phyloP scores from a whole-genome alignment of 306 rosid genomes.

The Trifolium subterraneum region DNA sequence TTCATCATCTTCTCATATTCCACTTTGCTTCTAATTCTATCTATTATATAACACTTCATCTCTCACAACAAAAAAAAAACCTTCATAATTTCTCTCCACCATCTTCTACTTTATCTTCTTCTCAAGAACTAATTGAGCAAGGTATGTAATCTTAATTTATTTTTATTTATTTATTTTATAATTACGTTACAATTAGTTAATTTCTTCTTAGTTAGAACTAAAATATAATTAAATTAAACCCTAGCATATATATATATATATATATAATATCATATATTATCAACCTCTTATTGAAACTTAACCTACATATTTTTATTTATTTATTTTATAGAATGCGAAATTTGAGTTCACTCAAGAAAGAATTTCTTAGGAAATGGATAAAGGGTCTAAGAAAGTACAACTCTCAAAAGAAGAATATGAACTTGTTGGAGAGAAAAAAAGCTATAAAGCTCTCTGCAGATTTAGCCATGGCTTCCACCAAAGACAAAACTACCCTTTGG shows the following conservation, averaged over 20 bases:
- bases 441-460: slow-evolving; percentile 80
- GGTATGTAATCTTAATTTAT: slow-evolving; percentile 41
- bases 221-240: slow-evolving; percentile 17
- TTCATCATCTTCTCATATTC: slow-evolving; percentile 48
- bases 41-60: slow-evolving; percentile 36
- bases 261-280: slow-evolving; percentile 2
- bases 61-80: slow-evolving; percentile 47
- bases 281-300: slow-evolving; percentile 4
- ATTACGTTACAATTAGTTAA: background rate
- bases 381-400: slow-evolving; percentile 60
- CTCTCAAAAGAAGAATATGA: slow-evolving; percentile 55
- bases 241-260: too few species aligned
- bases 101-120: slow-evolving; percentile 28
- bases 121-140: slow-evolving; percentile 33
- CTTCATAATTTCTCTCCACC: slow-evolving; percentile 31
- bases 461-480: slow-evolving; percentile 80
- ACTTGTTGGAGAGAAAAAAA: slow-evolving; percentile 62
- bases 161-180: background rate
- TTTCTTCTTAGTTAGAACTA: background rate
- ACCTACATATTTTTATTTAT: background rate
- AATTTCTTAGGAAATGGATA: slow-evolving; percentile 73
- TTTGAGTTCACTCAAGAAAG: slow-evolving; percentile 57
- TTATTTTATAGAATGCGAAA: slow-evolving; percentile 50
- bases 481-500: slow-evolving; percentile 63
- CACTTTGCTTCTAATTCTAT: slow-evolving; percentile 38